phyloP scores from a whole-genome alignment of 2,329 filamentous ascomycete species.

The Trichoderma afroharzianum region DNA sequence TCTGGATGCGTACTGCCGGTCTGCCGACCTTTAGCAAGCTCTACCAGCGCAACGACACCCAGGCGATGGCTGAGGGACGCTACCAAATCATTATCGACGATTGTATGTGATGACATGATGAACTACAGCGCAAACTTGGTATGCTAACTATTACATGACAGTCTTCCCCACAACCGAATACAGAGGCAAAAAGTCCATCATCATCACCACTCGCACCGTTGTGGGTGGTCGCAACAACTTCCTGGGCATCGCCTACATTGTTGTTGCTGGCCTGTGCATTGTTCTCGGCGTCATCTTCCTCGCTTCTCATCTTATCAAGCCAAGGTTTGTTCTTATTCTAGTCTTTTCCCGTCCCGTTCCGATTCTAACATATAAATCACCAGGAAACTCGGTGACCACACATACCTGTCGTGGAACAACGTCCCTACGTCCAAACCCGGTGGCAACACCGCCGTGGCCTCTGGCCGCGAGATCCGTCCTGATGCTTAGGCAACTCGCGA shows the following conservation, averaged over 20 bases:
- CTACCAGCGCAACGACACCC: constrained; percentile 73
- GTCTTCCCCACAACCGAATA: constrained; percentile 78
- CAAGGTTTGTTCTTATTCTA: constrained; percentile 58
- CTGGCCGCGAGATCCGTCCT: constrained; percentile 54
- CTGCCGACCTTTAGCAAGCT: constrained; percentile 94
- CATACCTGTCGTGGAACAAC: constrained; percentile 93
- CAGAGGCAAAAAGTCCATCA: constrained; percentile 82
- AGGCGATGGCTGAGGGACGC: constrained; percentile 62
- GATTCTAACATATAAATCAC: not conserved
- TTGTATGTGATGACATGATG: constrained; percentile 53
- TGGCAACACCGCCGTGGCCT: constrained; percentile 43
- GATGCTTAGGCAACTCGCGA: constrained; percentile 38
- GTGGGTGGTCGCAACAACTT: constrained; percentile 96
- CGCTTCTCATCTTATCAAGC: constrained; percentile 84
- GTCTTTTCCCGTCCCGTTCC: not conserved
- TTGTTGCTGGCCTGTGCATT: constrained; percentile 90
- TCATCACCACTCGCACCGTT: constrained; percentile 84
- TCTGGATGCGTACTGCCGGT: constrained; percentile 98
- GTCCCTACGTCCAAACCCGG: constrained; percentile 44
- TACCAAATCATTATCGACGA: constrained; percentile 76
- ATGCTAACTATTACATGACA: constrained; percentile 35
- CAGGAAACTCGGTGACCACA: constrained; percentile 96
- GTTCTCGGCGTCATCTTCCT: constrained; percentile 85
- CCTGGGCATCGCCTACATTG: constrained; percentile 92
- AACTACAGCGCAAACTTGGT: not conserved